Evolutionary conservation across 2,329 filamentous ascomycete species (phyloP).

Genomic region (Geosmithia flava): DNA sequence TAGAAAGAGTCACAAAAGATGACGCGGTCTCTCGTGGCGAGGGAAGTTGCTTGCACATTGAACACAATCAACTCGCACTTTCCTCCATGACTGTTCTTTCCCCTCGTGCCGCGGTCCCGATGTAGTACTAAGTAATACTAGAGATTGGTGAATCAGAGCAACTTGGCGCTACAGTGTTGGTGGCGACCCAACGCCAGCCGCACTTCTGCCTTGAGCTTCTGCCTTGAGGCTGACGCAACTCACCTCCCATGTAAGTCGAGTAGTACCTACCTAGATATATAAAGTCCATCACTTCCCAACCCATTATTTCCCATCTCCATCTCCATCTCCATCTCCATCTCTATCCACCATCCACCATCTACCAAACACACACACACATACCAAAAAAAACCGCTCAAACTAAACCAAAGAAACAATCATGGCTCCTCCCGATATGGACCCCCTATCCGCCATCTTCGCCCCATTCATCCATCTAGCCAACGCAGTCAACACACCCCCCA

Average conservation of each 20-base stretch:
- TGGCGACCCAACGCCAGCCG: background rate
- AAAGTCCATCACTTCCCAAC: background rate
- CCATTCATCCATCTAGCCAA: background rate
- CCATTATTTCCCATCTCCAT: background rate
- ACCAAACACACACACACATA: background rate
- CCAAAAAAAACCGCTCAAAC: background rate
- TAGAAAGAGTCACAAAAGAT: no score
- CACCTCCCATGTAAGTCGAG: background rate
- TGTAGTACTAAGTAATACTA: no score
- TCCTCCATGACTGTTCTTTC: no score
- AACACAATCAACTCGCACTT: no score
- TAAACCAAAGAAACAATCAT: background rate
- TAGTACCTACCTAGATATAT: background rate
- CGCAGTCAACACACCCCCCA: background rate
- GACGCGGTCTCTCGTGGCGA: no score
- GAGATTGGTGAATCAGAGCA: no score
- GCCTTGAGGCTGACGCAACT: background rate
- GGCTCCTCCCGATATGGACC: background rate
- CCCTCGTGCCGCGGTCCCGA: no score
- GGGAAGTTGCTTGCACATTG: no score
- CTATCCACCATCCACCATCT: background rate
- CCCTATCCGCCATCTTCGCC: background rate
- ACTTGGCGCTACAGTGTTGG: background rate
- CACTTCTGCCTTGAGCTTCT: background rate
- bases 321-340: background rate